Conservation (phyloP, 179 eudicot genomes). For the Pouteria campechiana region DNA sequence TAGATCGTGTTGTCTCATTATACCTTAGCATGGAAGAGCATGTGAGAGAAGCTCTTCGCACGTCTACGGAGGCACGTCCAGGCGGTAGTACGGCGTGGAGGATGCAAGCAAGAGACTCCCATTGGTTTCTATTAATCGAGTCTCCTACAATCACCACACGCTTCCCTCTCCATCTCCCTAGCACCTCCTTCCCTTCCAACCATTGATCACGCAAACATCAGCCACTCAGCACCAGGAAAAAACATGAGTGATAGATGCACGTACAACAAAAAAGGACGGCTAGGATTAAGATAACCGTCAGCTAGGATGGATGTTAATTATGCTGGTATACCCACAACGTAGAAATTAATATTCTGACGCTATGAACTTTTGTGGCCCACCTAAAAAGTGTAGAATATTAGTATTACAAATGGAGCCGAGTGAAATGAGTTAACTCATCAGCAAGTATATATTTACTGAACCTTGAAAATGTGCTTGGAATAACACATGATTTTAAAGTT, state of each 20-base stretch:
- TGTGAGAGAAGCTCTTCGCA: constrained; percentile 37
- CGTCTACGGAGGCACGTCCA: constrained; percentile 35
- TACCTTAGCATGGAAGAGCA: constrained; percentile 74
- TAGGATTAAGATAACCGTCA: too few species aligned
- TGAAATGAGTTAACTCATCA: too few species aligned
- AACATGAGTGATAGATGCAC: not conserved
- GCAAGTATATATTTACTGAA: too few species aligned
- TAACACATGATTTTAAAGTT: too few species aligned
- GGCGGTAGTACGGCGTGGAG: constrained; percentile 67
- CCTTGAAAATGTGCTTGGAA: too few species aligned
- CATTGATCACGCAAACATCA: constrained; percentile 7
- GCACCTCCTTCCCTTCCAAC: constrained; percentile 65
- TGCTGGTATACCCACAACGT: too few species aligned
- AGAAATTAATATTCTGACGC: not conserved
- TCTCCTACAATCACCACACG: constrained; percentile 83
- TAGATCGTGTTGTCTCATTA: too few species aligned
- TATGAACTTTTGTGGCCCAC: too few species aligned
- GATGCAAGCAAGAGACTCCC: constrained; percentile 85
- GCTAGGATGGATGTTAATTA: too few species aligned
- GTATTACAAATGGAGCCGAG: too few species aligned
- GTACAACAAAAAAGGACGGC: too few species aligned
- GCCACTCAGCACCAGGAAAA: not conserved
- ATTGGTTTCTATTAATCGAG: constrained; percentile 86
- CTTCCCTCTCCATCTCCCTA: constrained; percentile 72
- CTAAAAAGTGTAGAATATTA: too few species aligned